These are phyloP conservation scores for Podospora australis DNA, from an alignment of 495 filamentous ascomycete species.

Conservation along the genomic window DNA sequence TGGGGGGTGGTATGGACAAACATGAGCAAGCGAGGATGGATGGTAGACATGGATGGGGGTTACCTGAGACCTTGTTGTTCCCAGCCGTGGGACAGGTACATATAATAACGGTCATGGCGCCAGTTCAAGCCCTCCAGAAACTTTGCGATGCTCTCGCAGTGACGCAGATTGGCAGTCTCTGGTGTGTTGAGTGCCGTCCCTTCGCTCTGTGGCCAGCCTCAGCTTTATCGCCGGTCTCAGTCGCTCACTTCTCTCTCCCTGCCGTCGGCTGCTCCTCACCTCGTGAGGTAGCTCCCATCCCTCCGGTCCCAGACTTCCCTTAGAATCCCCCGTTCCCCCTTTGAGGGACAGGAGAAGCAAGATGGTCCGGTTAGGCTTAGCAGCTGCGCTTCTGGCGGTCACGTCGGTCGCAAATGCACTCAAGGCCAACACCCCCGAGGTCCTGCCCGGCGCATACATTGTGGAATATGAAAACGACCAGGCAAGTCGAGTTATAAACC, in stretches of 20 bases:
- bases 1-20: neutral
- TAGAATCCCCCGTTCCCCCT: neutral
- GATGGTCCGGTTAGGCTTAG: constrained; percentile 24
- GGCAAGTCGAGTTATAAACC: constrained; percentile 23
- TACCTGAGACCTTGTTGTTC: neutral
- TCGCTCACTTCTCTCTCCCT: constrained; percentile 10
- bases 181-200: constrained; percentile 7
- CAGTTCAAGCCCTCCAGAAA: neutral
- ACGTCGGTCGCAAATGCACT: constrained; percentile 22
- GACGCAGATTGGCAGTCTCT: constrained; percentile 4
- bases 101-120: constrained; percentile 14
- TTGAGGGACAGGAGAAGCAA: neutral
- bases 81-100: neutral
- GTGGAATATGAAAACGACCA: constrained; percentile 42
- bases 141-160: constrained; percentile 1
- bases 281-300: neutral
- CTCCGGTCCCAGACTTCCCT: neutral
- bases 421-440: constrained; percentile 14
- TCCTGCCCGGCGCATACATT: constrained; percentile 41
- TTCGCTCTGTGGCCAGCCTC: too few relatives aligned
- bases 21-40: neutral
- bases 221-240: constrained; percentile 1
- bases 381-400: constrained; percentile 30
- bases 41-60: neutral
- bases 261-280: too few relatives aligned